phyloP scores from a whole-genome alignment of 345 rosid species.

The Rhodomyrtus tomentosa region DNA sequence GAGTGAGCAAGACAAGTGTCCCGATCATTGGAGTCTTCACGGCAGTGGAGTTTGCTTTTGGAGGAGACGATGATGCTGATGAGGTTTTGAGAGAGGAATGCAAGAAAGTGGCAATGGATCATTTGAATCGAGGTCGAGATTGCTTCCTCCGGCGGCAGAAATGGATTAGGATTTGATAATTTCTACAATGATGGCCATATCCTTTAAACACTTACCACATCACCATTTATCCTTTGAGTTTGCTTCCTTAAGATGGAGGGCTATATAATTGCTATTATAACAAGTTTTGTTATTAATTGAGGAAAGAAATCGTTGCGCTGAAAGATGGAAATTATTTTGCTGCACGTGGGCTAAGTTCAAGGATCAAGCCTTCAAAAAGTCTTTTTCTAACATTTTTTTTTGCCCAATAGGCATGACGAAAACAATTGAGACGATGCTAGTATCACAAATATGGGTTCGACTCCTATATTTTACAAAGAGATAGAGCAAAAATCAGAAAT shows the following conservation, averaged over 20 bases:
- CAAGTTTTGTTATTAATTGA: neutral
- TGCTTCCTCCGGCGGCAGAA: neutral
- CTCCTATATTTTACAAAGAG: no score
- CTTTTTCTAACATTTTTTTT: neutral
- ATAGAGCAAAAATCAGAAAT: no score
- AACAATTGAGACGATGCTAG: no score
- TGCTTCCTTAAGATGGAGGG: neutral
- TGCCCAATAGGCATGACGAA: no score
- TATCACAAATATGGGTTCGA: no score
- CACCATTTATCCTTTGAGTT: no score
- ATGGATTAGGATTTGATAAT: neutral
- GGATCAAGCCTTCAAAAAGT: neutral
- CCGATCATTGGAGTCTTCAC: neutral
- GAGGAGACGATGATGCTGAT: neutral
- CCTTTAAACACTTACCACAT: no score
- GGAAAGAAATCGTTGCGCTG: neutral
- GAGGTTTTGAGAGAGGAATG: neutral
- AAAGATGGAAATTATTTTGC: neutral
- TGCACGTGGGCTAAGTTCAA: neutral
- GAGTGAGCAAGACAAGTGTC: neutral
- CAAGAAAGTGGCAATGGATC: neutral
- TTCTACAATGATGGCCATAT: no score
- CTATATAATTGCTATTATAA: neutral
- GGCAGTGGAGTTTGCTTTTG: neutral
- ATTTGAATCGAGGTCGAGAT: neutral